Conservation (phyloP, 768 basidiomycete genomes). For the Wakefieldia striispora region DNA sequence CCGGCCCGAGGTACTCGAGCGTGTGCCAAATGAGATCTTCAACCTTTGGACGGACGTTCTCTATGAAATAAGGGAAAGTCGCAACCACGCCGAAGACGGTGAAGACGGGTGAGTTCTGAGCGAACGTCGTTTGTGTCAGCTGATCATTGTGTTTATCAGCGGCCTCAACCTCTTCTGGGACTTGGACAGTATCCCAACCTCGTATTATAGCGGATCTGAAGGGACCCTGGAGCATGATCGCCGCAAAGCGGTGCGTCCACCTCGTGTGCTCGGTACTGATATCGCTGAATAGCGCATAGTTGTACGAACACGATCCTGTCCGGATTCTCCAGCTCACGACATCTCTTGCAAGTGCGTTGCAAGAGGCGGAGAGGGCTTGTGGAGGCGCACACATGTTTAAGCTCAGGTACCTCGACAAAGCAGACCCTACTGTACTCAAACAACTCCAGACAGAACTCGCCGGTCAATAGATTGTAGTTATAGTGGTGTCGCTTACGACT, state of each 20-base stretch:
- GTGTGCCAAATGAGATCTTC: constrained; percentile 73
- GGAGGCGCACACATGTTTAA: constrained; percentile 64
- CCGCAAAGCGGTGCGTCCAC: constrained; percentile 57
- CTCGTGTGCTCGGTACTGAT: not conserved
- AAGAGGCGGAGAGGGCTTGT: constrained; percentile 59
- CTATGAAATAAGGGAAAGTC: constrained; percentile 78
- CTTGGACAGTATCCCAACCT: constrained; percentile 51
- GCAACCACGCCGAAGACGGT: constrained; percentile 35
- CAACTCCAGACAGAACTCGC: constrained; percentile 60
- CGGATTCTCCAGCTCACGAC: constrained; percentile 62
- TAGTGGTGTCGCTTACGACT: not conserved
- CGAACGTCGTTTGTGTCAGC: not conserved
- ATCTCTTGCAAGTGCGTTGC: constrained; percentile 56
- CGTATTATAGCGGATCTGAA: constrained; percentile 62
- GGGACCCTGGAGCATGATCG: constrained; percentile 77
- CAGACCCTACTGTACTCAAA: constrained; percentile 71
- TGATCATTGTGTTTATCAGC: constrained; percentile 11
- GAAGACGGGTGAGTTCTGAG: constrained; percentile 33
- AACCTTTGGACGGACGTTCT: constrained; percentile 89
- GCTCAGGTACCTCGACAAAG: constrained; percentile 53
- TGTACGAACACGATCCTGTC: constrained; percentile 69
- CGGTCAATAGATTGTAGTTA: not conserved
- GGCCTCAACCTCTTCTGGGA: constrained; percentile 69
- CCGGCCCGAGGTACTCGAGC: constrained; percentile 65
- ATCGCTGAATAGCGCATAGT: constrained; percentile 40